phyloP scores from a whole-genome alignment of 1,139 yeast species.

The Suhomyces choctaworum region DNA sequence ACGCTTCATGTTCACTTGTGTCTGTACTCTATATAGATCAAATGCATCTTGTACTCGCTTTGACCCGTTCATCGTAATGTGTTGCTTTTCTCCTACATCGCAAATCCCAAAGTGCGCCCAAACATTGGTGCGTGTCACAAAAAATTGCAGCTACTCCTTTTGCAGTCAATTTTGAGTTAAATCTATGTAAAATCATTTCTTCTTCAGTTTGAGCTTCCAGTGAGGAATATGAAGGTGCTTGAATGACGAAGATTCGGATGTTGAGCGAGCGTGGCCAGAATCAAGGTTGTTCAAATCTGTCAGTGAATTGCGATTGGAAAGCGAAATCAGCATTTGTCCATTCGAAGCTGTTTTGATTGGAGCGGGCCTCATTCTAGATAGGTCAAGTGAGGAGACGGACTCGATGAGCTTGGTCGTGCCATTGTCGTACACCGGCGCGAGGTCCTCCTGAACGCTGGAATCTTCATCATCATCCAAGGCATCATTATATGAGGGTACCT shows the following conservation, averaged over 20 bases:
- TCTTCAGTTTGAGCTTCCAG: conserved; percentile 6
- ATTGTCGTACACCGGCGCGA: conserved; percentile 34
- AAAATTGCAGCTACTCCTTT: no score
- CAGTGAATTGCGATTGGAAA: conserved; percentile 4
- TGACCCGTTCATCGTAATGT: conserved; percentile 2
- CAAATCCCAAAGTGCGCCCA: no score
- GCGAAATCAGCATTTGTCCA: neutral
- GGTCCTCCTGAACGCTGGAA: conserved; percentile 22
- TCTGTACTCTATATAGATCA: conserved; percentile 17
- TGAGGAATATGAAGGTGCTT: conserved; percentile 6
- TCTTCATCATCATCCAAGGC: conserved; percentile 37
- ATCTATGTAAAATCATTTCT: conserved; percentile 1
- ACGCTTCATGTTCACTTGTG: conserved; percentile 19
- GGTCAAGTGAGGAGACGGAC: conserved; percentile 9
- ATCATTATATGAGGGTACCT: conserved; percentile 39
- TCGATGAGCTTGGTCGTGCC: neutral
- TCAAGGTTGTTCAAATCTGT: conserved; percentile 1
- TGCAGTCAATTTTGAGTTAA: neutral
- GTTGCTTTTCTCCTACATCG: no score
- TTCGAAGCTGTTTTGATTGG: conserved; percentile 1
- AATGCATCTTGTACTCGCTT: conserved; percentile 18
- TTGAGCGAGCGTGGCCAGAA: neutral
- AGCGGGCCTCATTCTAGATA: conserved; percentile 4
- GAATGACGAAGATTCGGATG: conserved; percentile 1
- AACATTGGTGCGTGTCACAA: no score